Base-by-base conservation (phyloP, 257 asterid genomes). In the Lantana camara region DNA sequence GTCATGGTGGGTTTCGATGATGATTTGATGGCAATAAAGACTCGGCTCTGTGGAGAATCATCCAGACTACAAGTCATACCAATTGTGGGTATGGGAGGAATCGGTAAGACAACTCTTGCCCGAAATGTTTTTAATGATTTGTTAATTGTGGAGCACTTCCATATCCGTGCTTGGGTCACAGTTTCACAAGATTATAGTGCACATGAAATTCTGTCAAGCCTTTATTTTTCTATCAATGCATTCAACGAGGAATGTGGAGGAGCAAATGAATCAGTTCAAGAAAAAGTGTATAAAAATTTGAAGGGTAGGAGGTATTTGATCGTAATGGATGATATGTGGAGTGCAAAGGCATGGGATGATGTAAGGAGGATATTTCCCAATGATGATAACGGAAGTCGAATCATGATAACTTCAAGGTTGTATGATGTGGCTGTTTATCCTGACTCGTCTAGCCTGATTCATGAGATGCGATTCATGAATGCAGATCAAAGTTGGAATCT, bases 381-480 rank as follows among this genome's bases (percentile, higher is more conserved):
- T 49, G 56, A 49, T 12, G 3, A 49, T 22, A 21, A 19, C 21
- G 56, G 56, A 49, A 49, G 56, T 21, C 56, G 56, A 22, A 10
- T 49, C 16, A 10, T 49, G 32, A 20, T 20, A 49, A 49, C 56
- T 7, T 20, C 56, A 8, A 49, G 56, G 56, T 7, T 49, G 6
- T 49, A 13, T 0, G 32, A 49, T 49, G 56, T 49, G 4, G 56
- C 34, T 21, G 6, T 32, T 20, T 49, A 49, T 49, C 56, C 56
- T 0, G 32, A 49, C n/a, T 22, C 56, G 20, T 49, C 56, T 9
- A 49, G 30, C 56, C 56, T 16, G 9, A 1, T 21, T 10, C 29
- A 49, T 19, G 56, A 49, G 56, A 49, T 49, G 56, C n/a, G 7
- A 10, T 49, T 49, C 15, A 49, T 49, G 56, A 32, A 49, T 49